A percentile compares a stretch with the other conserved stretches of the same genome.
Evolutionary conservation across 1,139 yeast species (phyloP).

Genomic region (Scheffersomyces segobiensis): DNA sequence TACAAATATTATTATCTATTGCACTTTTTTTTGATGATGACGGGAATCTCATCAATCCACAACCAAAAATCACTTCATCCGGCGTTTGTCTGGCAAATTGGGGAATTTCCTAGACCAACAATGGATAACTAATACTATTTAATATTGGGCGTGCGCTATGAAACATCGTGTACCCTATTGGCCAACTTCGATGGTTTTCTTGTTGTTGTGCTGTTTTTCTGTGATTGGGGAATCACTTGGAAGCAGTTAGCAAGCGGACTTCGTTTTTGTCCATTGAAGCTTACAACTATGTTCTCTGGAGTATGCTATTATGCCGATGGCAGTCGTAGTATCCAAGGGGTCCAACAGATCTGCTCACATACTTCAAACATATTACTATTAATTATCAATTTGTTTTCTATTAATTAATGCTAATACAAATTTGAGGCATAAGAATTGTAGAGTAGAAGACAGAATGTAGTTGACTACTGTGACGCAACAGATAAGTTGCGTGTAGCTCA

Average conservation of each 20-base stretch:
- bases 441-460: not conserved
- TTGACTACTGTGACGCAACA: not conserved
- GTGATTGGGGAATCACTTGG: not conserved
- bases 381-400: not conserved
- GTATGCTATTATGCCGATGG: not conserved
- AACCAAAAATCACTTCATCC: not conserved
- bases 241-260: not conserved
- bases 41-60: not conserved
- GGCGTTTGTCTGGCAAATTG: not conserved
- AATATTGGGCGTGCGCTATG: not conserved
- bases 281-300: not conserved
- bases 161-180: not conserved
- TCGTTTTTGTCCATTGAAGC: not conserved
- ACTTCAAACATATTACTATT: not conserved
- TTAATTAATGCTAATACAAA: not conserved
- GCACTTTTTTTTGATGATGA: not conserved
- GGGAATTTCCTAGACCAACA: not conserved
- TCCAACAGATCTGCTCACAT: not conserved
- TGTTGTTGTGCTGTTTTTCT: not conserved
- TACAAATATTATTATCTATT: not conserved
- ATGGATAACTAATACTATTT: not conserved
- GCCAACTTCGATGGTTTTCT: not conserved
- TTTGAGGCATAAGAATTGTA: not conserved
- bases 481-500: not conserved
- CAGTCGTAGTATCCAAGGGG: not conserved